Evolutionary conservation across 176 grass and related monocot genomes (phyloP), one percentile per base, ranked within the genome.

Genomic region (Triticum turgidum): DNA sequence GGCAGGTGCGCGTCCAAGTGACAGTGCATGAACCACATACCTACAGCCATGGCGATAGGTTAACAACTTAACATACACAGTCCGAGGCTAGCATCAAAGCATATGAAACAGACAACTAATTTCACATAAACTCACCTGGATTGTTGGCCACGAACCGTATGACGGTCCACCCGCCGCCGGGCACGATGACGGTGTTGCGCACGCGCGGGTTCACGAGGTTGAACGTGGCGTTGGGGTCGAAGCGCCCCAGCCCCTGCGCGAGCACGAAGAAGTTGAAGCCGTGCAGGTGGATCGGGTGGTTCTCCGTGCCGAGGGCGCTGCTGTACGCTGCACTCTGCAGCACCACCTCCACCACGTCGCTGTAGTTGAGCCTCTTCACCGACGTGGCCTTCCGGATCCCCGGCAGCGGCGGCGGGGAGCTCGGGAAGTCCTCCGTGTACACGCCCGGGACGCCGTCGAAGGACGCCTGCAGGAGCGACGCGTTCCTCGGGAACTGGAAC

Each of bases 201-300:
- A 69, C 80, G 18, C 34, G 64, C 11, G 80, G 80, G 65, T 82
- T 49, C 20, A 54, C 42, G 10, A 69, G 80, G 45, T 82, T 82
- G 89, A 42, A 93, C 58, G 3, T 62, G 32, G 77, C 54, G 14
- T 13, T 18, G 2, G 34, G 21, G 67, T 94, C 5, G 49, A 87
- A 97, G 56, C 34, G 76, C 1, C 91, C 93, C 10, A 89, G 64
- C 21, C 95, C 95, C 79, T 88, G 86, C 41, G 85, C 95, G 24
- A 98, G 70, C 61, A 95, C 93, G 59, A 90, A 98, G 91, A 98
- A 95, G 77, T 94, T 92, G 83, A 83, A 94, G 0, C 93, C 91
- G 45, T 98, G 95, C 52, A 98, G 78, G 86, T 98, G 95, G 65
- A 98, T 87, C 3, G 93, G 95, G 84, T 98, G 95, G 87, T 87